These are phyloP conservation scores for Lasiodiplodia sp. DNA, from an alignment of 2,329 filamentous ascomycete species.

Conservation along the genomic window DNA sequence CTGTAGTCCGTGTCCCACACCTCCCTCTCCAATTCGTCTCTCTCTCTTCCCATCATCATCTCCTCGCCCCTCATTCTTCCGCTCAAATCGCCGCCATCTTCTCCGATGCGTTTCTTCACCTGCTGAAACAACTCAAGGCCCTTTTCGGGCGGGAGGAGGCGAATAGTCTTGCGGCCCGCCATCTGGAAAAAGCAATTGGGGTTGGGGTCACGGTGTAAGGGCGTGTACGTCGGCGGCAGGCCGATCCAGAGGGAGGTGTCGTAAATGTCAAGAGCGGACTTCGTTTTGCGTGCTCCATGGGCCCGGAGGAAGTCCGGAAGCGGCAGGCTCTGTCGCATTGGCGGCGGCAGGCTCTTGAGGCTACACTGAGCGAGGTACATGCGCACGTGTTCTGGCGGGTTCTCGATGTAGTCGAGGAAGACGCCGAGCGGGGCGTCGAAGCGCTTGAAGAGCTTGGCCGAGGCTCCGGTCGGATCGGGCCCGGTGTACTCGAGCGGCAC, in stretches of 20 bases:
- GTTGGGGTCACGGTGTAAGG: conserved; percentile 91
- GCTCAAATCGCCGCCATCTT: conserved; percentile 33
- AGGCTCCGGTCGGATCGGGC: conserved; percentile 26
- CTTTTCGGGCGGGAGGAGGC: conserved; percentile 70
- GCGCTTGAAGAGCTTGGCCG: conserved; percentile 59
- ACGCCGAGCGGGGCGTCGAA: conserved; percentile 69
- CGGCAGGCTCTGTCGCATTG: conserved; percentile 70
- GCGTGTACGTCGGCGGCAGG: conserved; percentile 84
- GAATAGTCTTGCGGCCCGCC: conserved; percentile 72
- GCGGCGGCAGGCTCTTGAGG: conserved; percentile 70
- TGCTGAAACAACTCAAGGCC: conserved; percentile 71
- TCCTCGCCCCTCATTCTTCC: conserved; percentile 75
- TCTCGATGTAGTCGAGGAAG: conserved; percentile 63
- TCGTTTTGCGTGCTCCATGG: conserved; percentile 33
- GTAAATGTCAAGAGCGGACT: conserved; percentile 78
- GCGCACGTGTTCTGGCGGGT: conserved; percentile 41
- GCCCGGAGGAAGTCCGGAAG: conserved; percentile 54
- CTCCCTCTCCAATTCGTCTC: conserved; percentile 67
- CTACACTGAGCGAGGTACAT: conserved; percentile 88
- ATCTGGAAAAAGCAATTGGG: conserved; percentile 92
- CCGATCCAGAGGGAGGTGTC: conserved; percentile 88
- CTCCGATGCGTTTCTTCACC: conserved; percentile 38
- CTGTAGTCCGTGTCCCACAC: conserved; percentile 68
- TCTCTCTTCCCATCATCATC: conserved; percentile 89
- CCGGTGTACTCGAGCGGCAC: conserved; percentile 61